Evolutionary conservation across 2,329 filamentous ascomycete species (phyloP).

Genomic region (Tolypocladium tropicale): DNA sequence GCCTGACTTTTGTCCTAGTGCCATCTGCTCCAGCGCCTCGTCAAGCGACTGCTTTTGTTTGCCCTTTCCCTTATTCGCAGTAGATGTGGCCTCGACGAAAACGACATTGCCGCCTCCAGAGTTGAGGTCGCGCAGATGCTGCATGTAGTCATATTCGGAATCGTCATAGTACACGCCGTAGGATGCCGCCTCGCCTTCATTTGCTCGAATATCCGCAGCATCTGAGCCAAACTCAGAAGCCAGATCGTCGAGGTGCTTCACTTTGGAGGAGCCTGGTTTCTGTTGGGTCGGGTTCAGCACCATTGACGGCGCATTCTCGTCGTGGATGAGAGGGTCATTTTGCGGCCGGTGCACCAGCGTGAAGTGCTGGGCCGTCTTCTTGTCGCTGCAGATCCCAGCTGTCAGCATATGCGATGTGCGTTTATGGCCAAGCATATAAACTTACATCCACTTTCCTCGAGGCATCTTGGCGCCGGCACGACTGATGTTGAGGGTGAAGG

Average conservation of each 20-base stretch:
- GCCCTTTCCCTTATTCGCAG: conserved; percentile 58
- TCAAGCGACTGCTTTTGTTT: conserved; percentile 72
- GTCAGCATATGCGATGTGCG: conserved; percentile 1
- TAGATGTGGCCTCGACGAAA: conserved; percentile 65
- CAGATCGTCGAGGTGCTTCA: conserved; percentile 66
- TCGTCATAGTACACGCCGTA: conserved; percentile 94
- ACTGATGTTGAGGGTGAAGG: conserved; percentile 2
- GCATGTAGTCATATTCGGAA: conserved; percentile 97
- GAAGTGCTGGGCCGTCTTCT: conserved; percentile 88
- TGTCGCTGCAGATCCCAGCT: conserved; percentile 42
- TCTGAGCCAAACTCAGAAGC: conserved; percentile 63
- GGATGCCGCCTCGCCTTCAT: conserved; percentile 93
- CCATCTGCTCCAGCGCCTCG: conserved; percentile 62
- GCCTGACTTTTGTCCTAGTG: conserved; percentile 41
- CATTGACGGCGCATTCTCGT: conserved; percentile 79
- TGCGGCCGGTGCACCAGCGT: conserved; percentile 91
- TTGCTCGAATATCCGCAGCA: conserved; percentile 57
- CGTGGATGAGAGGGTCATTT: conserved; percentile 94
- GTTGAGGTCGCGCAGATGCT: conserved; percentile 87
- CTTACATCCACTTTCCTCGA: conserved; percentile 59
- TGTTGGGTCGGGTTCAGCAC: conserved; percentile 64
- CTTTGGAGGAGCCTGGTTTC: conserved; percentile 26
- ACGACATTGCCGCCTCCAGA: conserved; percentile 63
- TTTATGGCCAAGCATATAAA: background rate
- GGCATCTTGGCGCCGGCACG: conserved; percentile 48